Base-by-base conservation (phyloP, 176 grass and related monocot species). In the Ampelocalamus luodianensis region DNA sequence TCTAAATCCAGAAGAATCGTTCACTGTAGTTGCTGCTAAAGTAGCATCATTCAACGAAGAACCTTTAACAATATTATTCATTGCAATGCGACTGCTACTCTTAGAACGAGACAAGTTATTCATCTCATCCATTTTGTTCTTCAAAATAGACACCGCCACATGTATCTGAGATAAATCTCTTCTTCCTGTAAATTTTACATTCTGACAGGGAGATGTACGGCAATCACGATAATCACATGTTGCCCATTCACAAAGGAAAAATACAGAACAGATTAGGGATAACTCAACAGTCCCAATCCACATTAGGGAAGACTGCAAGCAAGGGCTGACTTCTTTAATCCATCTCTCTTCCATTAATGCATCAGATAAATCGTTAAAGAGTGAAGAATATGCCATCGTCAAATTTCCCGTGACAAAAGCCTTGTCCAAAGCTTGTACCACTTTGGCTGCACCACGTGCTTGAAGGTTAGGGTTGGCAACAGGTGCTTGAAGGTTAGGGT, bases 221-320 rank as follows among this genome's bases (percentile, higher is more conserved):
- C 84, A 96, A 90, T 99, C 93, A 70, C 97, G 91, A 88, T 92
- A 96, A 90, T 99, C 92, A 87, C 97, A 99, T 69, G 97, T 96
- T 36, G 97, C 93, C 97, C 97, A 99, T 86, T 99, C 97, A 92
- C 97, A 99, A 66, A 99, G 88, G 62, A 99, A 99, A 87, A 96
- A 99, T 66, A 99, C 81, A 8, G 97, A 99, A 75, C 93, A 99
- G 88, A 99, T 96, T 78, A 99, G 80, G 68, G 93, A 91, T 81
- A 89, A 89, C 68, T 92, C 88, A 81, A 96, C 72, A 17, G 90
- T 96, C 54, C 92, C 97, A 73, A 99, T 94, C 97, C 97, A 99
- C 85, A 96, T 99, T 26, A 99, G 76, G 73, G 97, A 94, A 81
- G 97, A 96, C 82, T 94, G 88, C 80, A 99, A 92, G 68, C 86